A percentile compares a stretch with the other conserved stretches of the same genome.
These are phyloP conservation scores for Zymoseptoria ardabiliae DNA, from an alignment of 2,329 filamentous ascomycete genomes.

Conservation along the genomic window DNA sequence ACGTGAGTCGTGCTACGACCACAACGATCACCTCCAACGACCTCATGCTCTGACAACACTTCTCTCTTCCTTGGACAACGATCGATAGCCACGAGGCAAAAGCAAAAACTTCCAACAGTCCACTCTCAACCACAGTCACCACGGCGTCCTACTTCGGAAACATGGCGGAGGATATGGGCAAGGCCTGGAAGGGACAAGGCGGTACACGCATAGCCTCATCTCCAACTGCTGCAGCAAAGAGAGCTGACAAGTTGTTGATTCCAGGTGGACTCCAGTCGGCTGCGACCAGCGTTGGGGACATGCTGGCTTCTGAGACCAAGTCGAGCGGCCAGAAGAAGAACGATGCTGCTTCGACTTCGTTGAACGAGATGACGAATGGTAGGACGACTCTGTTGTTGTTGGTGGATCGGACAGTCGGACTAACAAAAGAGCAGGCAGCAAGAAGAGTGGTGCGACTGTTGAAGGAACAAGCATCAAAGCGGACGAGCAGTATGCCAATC, in stretches of 20 bases:
- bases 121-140: neutral
- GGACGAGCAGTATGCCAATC: slow-evolving; percentile 22
- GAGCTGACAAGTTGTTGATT: neutral
- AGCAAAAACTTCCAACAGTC: neutral
- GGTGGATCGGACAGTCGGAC: neutral
- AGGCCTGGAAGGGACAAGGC: slow-evolving; percentile 25
- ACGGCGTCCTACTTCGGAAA: slow-evolving; percentile 9
- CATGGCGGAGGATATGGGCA: slow-evolving; percentile 22
- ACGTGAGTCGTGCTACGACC: neutral
- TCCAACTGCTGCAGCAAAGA: neutral
- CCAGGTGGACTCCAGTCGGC: slow-evolving; percentile 24
- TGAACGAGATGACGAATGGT: slow-evolving; percentile 21
- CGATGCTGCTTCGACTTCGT: slow-evolving; percentile 19
- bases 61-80: neutral
- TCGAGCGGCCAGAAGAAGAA: slow-evolving; percentile 23
- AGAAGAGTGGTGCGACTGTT: slow-evolving; percentile 21
- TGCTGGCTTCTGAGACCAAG: slow-evolving; percentile 21
- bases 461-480: slow-evolving; percentile 20
- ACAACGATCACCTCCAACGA: neutral
- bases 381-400: neutral
- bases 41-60: neutral
- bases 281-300: slow-evolving; percentile 20
- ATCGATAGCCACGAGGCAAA: neutral
- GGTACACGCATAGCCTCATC: slow-evolving; percentile 10
- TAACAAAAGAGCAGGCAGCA: slow-evolving; percentile 5